Evolutionary conservation across 805 yeast genomes (phyloP).

Genomic region (Spathaspora hagerdaliae): DNA sequence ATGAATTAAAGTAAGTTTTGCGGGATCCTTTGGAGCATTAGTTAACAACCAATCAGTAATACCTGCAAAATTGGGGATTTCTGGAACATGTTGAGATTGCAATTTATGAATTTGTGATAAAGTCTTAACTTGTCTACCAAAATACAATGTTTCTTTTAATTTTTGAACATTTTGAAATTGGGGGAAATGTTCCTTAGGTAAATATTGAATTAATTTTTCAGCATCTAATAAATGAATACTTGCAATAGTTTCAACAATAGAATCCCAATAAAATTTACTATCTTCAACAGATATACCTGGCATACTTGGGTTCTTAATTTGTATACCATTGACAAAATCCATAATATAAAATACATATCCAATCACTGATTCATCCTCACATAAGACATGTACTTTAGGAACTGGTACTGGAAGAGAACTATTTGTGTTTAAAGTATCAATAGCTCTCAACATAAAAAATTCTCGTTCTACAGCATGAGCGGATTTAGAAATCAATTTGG

Average conservation of each 20-base stretch:
- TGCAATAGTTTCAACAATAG: slow-evolving; percentile 45
- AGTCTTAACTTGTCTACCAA: slow-evolving; percentile 51
- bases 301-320: slow-evolving; percentile 52
- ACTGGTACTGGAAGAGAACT: slow-evolving; percentile 41
- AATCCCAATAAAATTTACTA: slow-evolving; percentile 37
- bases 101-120: slow-evolving; percentile 38
- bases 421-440: slow-evolving; percentile 20
- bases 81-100: slow-evolving; percentile 37
- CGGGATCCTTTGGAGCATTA: slow-evolving; percentile 47
- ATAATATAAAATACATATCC: slow-evolving; percentile 58
- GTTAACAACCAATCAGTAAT: slow-evolving; percentile 39
- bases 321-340: slow-evolving; percentile 56
- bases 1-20: slow-evolving; percentile 46
- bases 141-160: slow-evolving; percentile 31
- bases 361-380: slow-evolving; percentile 52
- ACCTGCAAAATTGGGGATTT: slow-evolving; percentile 44
- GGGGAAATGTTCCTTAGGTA: slow-evolving; percentile 46
- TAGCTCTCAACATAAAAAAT: slow-evolving; percentile 45
- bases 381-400: slow-evolving; percentile 48
- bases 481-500: slow-evolving; percentile 46
- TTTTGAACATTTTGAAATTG: slow-evolving; percentile 26
- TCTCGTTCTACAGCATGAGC: slow-evolving; percentile 66
- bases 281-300: slow-evolving; percentile 24
- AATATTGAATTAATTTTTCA: slow-evolving; percentile 31
- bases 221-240: slow-evolving; percentile 50